These are phyloP conservation scores for Ustilago bromivora DNA, from an alignment of 1,284 basidiomycete genomes.

Conservation along the genomic window DNA sequence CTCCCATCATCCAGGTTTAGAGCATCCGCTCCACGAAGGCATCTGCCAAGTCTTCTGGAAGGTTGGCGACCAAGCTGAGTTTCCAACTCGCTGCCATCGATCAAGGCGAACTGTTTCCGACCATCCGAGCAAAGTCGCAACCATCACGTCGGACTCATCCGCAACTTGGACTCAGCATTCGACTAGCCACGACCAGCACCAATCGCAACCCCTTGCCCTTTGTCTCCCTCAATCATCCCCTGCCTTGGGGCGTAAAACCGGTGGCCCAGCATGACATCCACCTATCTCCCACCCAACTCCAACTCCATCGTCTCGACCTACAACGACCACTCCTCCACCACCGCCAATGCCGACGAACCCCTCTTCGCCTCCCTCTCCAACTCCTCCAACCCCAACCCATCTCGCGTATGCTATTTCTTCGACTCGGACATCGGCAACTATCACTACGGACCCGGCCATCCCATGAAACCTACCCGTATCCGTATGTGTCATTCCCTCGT, in stretches of 20 bases:
- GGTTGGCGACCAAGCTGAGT: no score
- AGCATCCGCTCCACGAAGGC: no score
- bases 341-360: constrained; percentile 29
- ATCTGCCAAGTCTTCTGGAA: no score
- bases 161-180: no score
- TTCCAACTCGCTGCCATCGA: not conserved
- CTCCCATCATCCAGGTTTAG: no score
- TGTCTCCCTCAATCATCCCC: not conserved
- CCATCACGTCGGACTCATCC: no score
- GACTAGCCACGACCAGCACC: no score
- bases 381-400: constrained; percentile 44
- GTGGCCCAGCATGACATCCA: constrained; percentile 42
- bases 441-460: constrained; percentile 95
- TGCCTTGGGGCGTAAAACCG: not conserved
- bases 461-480: constrained; percentile 75
- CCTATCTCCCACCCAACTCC: constrained; percentile 45
- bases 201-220: not conserved
- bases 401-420: constrained; percentile 71
- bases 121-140: not conserved
- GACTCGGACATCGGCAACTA: constrained; percentile 99
- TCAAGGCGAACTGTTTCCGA: not conserved
- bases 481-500: constrained; percentile 99
- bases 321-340: constrained; percentile 22
- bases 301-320: constrained; percentile 49
- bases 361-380: constrained; percentile 56